phyloP scores from a whole-genome alignment of 2,329 filamentous ascomycete species.

The Botryotinia narcissicola region DNA sequence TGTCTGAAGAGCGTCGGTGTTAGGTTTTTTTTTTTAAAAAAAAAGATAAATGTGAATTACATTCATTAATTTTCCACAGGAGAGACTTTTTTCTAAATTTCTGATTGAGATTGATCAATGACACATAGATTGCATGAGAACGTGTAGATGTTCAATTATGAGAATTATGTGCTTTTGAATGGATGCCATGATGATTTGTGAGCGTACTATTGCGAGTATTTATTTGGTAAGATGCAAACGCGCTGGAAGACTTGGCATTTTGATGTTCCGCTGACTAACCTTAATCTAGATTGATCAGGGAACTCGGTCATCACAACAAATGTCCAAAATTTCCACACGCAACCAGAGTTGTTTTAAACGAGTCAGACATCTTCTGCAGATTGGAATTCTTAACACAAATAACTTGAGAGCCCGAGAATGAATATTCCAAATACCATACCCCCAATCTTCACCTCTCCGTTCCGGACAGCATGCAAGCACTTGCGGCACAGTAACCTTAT shows the following conservation, averaged over 20 bases:
- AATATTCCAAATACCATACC: not conserved
- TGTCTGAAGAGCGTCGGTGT: not conserved
- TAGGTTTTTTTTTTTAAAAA: too few species aligned
- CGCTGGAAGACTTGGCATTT: not conserved
- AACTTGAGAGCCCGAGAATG: accelerated
- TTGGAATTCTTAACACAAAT: not conserved
- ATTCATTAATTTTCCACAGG: not conserved
- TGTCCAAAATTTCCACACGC: not conserved
- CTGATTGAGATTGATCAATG: not conserved
- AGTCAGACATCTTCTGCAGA: not conserved
- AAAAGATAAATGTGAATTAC: not conserved
- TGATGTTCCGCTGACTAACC: not conserved
- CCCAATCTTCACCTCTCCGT: not conserved
- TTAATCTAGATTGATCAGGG: not conserved
- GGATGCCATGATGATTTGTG: not conserved
- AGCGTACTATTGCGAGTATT: not conserved
- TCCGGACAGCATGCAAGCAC: not conserved
- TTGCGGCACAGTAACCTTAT: not conserved
- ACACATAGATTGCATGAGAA: not conserved
- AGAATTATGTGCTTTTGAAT: not conserved
- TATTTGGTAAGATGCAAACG: not conserved
- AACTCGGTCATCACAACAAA: not conserved
- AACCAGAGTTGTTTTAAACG: not conserved
- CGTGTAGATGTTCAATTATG: not conserved
- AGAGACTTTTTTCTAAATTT: not conserved